Percentiles rank a stretch among this genome's conserved stretches.
Conservation (phyloP, 371 early-diverging fungal species). For the Lichtheimia hyalospora region DNA sequence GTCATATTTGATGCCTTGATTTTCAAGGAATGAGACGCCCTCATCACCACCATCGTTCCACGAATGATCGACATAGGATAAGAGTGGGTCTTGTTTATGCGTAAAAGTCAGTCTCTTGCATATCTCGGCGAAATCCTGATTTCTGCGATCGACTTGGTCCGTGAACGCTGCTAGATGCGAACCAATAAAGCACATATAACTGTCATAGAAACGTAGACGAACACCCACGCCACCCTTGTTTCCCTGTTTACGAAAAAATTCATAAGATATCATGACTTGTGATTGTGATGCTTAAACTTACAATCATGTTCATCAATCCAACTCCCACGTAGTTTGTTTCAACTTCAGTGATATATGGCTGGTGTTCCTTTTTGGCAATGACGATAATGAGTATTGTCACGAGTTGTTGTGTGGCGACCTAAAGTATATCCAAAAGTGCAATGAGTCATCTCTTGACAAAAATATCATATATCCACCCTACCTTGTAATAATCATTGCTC, state of each 20-base stretch:
- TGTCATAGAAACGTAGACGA: slow-evolving; percentile 75
- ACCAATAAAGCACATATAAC: slow-evolving; percentile 85
- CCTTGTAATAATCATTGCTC: slow-evolving; percentile 54
- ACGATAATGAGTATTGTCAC: slow-evolving; percentile 87
- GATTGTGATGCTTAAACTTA: slow-evolving; percentile 20
- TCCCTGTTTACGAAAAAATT: slow-evolving; percentile 51
- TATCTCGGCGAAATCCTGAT: slow-evolving; percentile 87
- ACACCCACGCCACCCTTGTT: slow-evolving; percentile 94
- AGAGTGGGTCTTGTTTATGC: slow-evolving; percentile 20
- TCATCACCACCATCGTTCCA: slow-evolving; percentile 54
- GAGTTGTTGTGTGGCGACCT: slow-evolving; percentile 75
- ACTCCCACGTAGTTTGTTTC: slow-evolving; percentile 65
- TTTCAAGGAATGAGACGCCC: slow-evolving; percentile 40
- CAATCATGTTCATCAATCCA: slow-evolving; percentile 82
- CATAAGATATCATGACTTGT: not conserved
- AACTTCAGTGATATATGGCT: slow-evolving; percentile 59
- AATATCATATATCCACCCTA: slow-evolving; percentile 11
- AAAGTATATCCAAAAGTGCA: not conserved
- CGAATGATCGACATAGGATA: slow-evolving; percentile 33
- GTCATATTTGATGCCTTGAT: slow-evolving; percentile 26
- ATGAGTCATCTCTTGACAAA: not conserved
- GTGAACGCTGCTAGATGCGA: slow-evolving; percentile 90
- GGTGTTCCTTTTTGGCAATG: slow-evolving; percentile 61
- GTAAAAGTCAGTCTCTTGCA: slow-evolving; percentile 72
- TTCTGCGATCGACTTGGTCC: slow-evolving; percentile 76